Conservation (phyloP, 768 basidiomycete species). For the Mycena crocata region DNA sequence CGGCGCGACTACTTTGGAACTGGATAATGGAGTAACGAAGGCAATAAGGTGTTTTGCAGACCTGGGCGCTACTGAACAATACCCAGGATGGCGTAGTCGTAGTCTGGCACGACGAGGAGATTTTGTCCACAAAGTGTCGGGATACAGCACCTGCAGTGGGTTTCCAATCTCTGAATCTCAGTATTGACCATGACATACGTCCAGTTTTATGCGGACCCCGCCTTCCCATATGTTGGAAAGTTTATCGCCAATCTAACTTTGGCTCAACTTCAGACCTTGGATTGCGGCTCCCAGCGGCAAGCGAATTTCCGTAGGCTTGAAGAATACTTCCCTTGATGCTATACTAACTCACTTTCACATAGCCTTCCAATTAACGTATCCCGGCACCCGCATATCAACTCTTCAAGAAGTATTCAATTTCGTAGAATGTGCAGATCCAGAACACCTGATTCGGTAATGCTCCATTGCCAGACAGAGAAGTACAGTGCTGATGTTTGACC, state of each 20-base stretch:
- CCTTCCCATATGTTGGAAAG: conserved; percentile 83
- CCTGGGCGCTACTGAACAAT: conserved; percentile 17
- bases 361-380: conserved; percentile 76
- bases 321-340: not conserved
- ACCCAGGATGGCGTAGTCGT: conserved; percentile 78
- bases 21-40: conserved; percentile 84
- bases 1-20: conserved; percentile 80
- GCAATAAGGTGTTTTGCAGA: conserved; percentile 45
- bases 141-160: conserved; percentile 76
- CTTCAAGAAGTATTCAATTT: conserved; percentile 82
- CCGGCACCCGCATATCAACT: conserved; percentile 78
- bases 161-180: conserved; percentile 16
- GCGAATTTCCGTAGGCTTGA: conserved; percentile 63
- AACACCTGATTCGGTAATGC: conserved; percentile 64
- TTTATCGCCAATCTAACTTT: conserved; percentile 81
- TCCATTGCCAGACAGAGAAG: no score
- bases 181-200: conserved; percentile 9
- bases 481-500: no score
- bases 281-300: conserved; percentile 80
- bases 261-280: conserved; percentile 82
- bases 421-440: conserved; percentile 76
- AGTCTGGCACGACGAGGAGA: conserved; percentile 85
- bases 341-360: conserved; percentile 3
- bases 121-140: conserved; percentile 70
- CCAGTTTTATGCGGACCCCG: conserved; percentile 67